Conservation (phyloP, 257 asterid species). For the Solanum rostratum region DNA sequence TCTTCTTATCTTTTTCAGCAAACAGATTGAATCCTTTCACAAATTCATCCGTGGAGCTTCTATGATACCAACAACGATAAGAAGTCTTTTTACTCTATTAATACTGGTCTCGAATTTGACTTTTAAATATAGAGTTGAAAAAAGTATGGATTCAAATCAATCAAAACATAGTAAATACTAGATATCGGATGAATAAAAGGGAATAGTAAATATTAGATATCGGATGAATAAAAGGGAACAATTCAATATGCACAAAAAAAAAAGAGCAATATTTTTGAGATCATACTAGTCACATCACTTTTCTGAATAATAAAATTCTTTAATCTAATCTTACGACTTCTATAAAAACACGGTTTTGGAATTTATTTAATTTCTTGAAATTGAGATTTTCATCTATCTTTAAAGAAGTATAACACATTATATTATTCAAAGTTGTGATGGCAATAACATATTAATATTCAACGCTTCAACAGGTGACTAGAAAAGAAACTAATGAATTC, state of each 20-base stretch:
- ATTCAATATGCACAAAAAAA: neutral
- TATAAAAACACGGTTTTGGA: neutral
- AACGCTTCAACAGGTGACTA: too few species aligned
- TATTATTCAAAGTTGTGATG: too few species aligned
- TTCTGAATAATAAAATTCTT: neutral
- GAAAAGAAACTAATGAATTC: neutral
- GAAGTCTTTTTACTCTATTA: neutral
- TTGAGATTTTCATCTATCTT: neutral
- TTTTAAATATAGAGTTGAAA: accelerated
- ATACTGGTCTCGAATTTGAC: neutral
- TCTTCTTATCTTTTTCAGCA: too few species aligned
- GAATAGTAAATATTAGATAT: neutral
- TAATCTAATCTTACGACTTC: neutral
- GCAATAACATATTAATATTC: too few species aligned
- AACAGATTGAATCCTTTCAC: too few species aligned
- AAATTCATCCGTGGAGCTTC: too few species aligned
- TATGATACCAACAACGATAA: neutral
- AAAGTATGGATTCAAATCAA: neutral
- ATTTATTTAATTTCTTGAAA: neutral
- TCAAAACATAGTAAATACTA: neutral
- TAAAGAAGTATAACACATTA: neutral
- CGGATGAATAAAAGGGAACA: neutral
- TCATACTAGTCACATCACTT: neutral
- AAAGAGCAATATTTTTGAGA: neutral
- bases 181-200: neutral